Conservation (phyloP, 1,139 yeast species). For the Pichia sp. region DNA sequence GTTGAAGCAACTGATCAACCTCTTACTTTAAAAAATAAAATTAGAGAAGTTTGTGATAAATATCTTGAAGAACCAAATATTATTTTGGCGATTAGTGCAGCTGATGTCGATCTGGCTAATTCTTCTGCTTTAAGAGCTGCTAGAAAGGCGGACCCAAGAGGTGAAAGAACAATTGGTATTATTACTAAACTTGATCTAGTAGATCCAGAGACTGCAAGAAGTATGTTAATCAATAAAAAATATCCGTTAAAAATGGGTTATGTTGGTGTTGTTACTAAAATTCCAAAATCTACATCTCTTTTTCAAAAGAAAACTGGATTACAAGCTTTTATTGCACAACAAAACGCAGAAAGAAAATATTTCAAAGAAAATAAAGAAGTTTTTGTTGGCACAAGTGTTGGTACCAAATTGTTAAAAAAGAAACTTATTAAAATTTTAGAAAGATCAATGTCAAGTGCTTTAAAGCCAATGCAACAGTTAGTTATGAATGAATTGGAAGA, state of each 20-base stretch:
- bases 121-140: constrained; percentile 92
- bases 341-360: constrained; percentile 55
- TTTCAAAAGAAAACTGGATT: constrained; percentile 34
- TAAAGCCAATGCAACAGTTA: constrained; percentile 80
- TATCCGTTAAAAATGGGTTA: constrained; percentile 95
- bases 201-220: constrained; percentile 64
- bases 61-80: constrained; percentile 90
- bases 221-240: constrained; percentile 64
- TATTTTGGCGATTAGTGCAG: constrained; percentile 92
- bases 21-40: constrained; percentile 67
- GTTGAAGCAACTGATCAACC: constrained; percentile 98
- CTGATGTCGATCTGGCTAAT: constrained; percentile 96
- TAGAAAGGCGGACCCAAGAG: constrained; percentile 86
- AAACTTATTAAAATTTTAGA: constrained; percentile 85
- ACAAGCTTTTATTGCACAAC: constrained; percentile 52
- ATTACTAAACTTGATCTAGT: constrained; percentile 90
- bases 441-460: constrained; percentile 81
- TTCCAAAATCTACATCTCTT: constrained; percentile 42
- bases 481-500: constrained; percentile 93
- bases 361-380: constrained; percentile 56
- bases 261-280: constrained; percentile 89
- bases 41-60: constrained; percentile 71
- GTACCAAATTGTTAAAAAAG: constrained; percentile 69
- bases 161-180: constrained; percentile 94
- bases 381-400: constrained; percentile 62